These are phyloP conservation scores for Fagopyrum esculentum DNA, from an alignment of 148 eudicot species.

Conservation along the genomic window DNA sequence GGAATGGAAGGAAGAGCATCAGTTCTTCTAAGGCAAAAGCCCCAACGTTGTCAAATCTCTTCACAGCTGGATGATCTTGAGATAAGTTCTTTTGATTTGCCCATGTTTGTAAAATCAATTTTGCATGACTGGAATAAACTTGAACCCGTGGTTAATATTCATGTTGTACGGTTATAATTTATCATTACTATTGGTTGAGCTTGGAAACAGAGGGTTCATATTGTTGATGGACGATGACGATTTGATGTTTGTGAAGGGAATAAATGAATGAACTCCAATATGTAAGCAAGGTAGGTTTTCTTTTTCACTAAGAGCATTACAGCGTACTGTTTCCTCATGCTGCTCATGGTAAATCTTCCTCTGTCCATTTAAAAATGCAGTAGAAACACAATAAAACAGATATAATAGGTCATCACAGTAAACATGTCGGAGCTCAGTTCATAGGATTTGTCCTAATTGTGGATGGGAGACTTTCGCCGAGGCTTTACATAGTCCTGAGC, in stretches of 20 bases:
- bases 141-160: neutral
- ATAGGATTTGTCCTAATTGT: neutral
- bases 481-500: neutral
- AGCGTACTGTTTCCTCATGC: too few species aligned
- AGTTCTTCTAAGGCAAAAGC: neutral
- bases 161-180: neutral
- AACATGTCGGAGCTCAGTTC: neutral
- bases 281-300: too few species aligned
- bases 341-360: too few species aligned
- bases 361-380: too few species aligned
- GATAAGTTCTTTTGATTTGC: neutral
- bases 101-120: neutral
- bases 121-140: neutral
- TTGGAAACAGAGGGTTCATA: neutral
- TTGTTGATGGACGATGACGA: neutral
- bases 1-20: constrained; percentile 13
- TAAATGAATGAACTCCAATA: too few species aligned
- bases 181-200: neutral
- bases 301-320: too few species aligned
- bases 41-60: constrained; percentile 1
- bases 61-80: neutral
- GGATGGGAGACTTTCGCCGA: neutral
- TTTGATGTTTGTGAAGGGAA: neutral
- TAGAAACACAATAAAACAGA: too few species aligned
- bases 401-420: too few species aligned